Evolutionary conservation across 306 rosid species (phyloP), one percentile per base, ranked within the genome.

Genomic region (Mucuna pruriens): DNA sequence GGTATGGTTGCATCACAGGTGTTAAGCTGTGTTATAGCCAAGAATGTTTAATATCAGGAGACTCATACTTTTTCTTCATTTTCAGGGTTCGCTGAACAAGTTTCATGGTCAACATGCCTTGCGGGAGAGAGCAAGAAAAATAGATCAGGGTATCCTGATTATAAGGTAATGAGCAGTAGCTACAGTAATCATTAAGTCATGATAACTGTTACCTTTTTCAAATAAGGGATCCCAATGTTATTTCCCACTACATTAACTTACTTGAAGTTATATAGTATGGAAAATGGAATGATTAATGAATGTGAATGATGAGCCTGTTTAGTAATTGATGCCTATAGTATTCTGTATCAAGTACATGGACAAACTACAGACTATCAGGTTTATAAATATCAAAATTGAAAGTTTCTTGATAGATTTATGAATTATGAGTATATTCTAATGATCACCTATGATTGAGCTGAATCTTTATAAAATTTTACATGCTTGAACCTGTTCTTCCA

Each of bases 41-140:
- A 76, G 25, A 20, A 26, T 64, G 40, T 57, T 20, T 73, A 58
- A 4, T 70, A 33, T 78, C 12, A 4, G 22, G 76, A 45, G 77
- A 9, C 25, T 88, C 6, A 75, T n/a, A 34, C 63, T 75, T 2
- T 29, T n/a, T 81, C 78, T 74, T 12, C 17, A 3, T 40, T 79
- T 84, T 49, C 89, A 91, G 94, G 97, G 97, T 73, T 91, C 98
- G 46, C 67, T 91, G 87, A 92, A 91, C 97, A 92, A 89, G 82
- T 94, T 94, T 83, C 82, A 91, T 42, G 98, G 97, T 60, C 98
- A 94, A 81, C 97, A 94, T 89, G 93, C 98, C 69, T 71, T 94
- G 86, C 84, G 98, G 76, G 98, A 94, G 89, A 89, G 95, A 57
- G 97, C 98, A 51, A 91, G 92, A 52, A 93, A 93, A 77, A 13